A percentile compares a stretch with the other conserved stretches of the same genome.
Conservation (phyloP, 257 asterid genomes). For the Przewalskia tangutica region DNA sequence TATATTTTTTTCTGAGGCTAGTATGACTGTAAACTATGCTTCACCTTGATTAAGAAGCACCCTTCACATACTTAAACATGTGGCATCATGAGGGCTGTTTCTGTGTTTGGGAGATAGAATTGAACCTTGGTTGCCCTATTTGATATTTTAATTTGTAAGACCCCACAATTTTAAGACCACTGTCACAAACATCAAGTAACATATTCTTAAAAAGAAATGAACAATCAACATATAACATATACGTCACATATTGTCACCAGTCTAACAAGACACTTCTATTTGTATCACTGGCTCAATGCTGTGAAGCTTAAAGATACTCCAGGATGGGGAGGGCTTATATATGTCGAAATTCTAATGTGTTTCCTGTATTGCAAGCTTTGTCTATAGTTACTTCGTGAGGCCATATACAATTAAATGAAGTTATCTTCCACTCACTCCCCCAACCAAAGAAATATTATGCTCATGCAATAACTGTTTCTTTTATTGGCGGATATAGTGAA, state of each 20-base stretch:
- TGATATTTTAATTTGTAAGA: too few relatives aligned
- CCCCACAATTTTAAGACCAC: too few relatives aligned
- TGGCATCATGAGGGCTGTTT: too few relatives aligned
- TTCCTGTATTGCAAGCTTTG: background rate
- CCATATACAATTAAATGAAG: background rate
- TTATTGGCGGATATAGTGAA: slow-evolving; percentile 43
- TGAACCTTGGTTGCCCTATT: too few relatives aligned
- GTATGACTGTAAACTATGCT: too few relatives aligned
- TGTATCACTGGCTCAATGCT: background rate
- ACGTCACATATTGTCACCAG: background rate
- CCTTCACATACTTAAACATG: too few relatives aligned
- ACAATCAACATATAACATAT: too few relatives aligned
- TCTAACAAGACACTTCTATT: background rate
- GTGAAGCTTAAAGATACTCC: background rate
- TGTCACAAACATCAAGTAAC: too few relatives aligned
- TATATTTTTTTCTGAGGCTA: too few relatives aligned
- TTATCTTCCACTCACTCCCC: background rate
- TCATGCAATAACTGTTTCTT: background rate
- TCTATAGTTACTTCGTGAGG: background rate
- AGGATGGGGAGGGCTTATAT: background rate
- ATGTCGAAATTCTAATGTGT: background rate
- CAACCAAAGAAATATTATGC: background rate
- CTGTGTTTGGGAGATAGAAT: too few relatives aligned
- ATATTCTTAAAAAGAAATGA: too few relatives aligned
- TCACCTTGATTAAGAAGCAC: too few relatives aligned